Evolutionary conservation across 2,329 filamentous ascomycete species (phyloP).

Genomic region (Stemphylium beticola): DNA sequence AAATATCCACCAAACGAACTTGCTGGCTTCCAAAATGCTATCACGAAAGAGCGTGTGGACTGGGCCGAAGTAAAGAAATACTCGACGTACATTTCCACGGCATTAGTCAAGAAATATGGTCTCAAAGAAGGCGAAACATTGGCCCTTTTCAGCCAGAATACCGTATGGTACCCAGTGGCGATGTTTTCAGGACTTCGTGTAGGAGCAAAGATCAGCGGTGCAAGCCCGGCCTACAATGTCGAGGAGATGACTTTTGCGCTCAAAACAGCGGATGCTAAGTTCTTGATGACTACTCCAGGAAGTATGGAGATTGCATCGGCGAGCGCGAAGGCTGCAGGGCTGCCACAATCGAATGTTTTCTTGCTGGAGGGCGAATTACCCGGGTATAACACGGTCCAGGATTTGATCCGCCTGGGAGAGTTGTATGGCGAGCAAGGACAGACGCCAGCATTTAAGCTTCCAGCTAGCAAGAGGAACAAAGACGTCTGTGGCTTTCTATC

Average conservation of each 20-base stretch:
- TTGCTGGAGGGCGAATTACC: conserved; percentile 61
- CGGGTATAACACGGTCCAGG: conserved; percentile 58
- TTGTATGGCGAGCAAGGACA: conserved; percentile 54
- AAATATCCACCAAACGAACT: conserved; percentile 50
- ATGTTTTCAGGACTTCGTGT: conserved; percentile 63
- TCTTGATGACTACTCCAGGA: conserved; percentile 63
- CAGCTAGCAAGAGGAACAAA: conserved; percentile 61
- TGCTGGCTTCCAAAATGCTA: conserved; percentile 63
- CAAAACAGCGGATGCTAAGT: conserved; percentile 62
- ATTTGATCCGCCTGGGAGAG: conserved; percentile 53
- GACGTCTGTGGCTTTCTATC: conserved; percentile 61
- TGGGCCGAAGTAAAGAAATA: conserved; percentile 65
- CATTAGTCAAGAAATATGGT: conserved; percentile 62
- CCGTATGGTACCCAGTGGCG: conserved; percentile 70
- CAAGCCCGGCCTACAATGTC: conserved; percentile 68
- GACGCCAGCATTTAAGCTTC: conserved; percentile 57
- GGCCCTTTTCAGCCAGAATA: conserved; percentile 68
- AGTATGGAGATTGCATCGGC: conserved; percentile 62
- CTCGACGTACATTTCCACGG: conserved; percentile 66
- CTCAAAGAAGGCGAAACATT: conserved; percentile 63
- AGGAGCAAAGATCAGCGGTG: conserved; percentile 66
- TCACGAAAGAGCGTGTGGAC: conserved; percentile 63
- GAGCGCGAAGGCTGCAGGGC: conserved; percentile 61
- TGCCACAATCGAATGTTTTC: conserved; percentile 60
- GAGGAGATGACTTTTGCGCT: conserved; percentile 73